phyloP scores from a whole-genome alignment of 2,329 filamentous ascomycete genomes.

The Fusarium algeriense region DNA sequence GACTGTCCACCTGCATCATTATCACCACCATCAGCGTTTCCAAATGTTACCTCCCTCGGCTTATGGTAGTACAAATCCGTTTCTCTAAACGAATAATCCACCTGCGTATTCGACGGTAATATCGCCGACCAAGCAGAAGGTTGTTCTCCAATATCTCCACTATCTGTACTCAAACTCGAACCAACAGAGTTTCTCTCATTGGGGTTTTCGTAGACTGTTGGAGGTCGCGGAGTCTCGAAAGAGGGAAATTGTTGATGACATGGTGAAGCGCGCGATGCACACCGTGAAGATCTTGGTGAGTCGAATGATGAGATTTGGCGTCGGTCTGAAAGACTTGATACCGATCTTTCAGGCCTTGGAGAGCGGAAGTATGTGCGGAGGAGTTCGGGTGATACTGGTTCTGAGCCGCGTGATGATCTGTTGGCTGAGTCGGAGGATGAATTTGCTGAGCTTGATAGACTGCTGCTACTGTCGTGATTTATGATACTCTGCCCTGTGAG shows the following conservation, averaged over 20 bases:
- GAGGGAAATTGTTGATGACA: slow-evolving; percentile 3
- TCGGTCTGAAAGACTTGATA: background rate
- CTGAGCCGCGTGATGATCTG: slow-evolving; percentile 16
- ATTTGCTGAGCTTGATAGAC: slow-evolving; percentile 2
- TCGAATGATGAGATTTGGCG: slow-evolving; percentile 12
- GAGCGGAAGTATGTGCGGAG: slow-evolving; percentile 44
- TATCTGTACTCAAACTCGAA: slow-evolving; percentile 4
- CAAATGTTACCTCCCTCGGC: slow-evolving; percentile 37
- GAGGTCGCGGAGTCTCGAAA: background rate
- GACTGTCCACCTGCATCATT: background rate
- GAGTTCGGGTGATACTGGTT: slow-evolving; percentile 6
- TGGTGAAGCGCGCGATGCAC: background rate
- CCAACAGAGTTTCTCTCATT: background rate
- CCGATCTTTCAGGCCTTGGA: slow-evolving; percentile 22
- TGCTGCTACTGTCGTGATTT: slow-evolving; percentile 8
- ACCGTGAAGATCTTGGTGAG: slow-evolving; percentile 4
- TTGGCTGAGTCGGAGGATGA: slow-evolving; percentile 1
- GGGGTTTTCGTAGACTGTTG: background rate
- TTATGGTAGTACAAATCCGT: slow-evolving; percentile 51
- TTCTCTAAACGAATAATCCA: slow-evolving; percentile 55
- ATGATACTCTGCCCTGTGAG: slow-evolving; percentile 13
- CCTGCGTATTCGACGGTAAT: slow-evolving; percentile 35
- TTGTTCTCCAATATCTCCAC: background rate
- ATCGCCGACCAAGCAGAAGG: slow-evolving; percentile 22
- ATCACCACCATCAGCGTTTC: background rate